phyloP scores from a whole-genome alignment of 441 rosid genomes.

The Viola pubescens region DNA sequence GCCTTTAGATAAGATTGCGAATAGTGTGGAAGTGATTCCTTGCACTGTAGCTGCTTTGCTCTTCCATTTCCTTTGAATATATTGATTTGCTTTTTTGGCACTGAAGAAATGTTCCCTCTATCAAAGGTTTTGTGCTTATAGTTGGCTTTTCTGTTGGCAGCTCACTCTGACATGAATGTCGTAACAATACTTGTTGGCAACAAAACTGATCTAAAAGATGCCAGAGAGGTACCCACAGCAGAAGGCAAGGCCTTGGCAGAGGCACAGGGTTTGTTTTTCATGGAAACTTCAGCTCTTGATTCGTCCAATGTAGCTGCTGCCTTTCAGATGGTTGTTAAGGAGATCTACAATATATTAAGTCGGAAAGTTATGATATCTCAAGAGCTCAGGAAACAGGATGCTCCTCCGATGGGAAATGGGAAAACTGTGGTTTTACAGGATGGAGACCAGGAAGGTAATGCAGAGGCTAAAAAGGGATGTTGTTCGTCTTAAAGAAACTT shows the following conservation, averaged over 20 bases:
- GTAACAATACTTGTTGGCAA: conserved; percentile 90
- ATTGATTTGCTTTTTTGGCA: background rate
- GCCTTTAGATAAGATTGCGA: no score
- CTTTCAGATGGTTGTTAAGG: conserved; percentile 77
- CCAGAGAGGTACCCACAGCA: conserved; percentile 60
- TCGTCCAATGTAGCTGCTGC: conserved; percentile 75
- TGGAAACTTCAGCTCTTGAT: conserved; percentile 94
- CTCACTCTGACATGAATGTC: conserved; percentile 67
- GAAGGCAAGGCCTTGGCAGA: conserved; percentile 84
- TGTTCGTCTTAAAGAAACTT: conserved; percentile 34
- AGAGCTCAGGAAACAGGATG: conserved; percentile 62
- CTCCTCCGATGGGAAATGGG: conserved; percentile 51
- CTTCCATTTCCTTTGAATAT: background rate
- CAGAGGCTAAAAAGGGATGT: conserved; percentile 50
- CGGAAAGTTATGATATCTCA: conserved; percentile 82
- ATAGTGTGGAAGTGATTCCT: background rate
- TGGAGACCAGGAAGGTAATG: conserved; percentile 19
- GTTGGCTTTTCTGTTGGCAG: conserved; percentile 30
- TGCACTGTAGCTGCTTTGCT: background rate
- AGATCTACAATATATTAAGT: conserved; percentile 80
- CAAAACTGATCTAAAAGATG: conserved; percentile 81
- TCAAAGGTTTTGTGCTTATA: conserved; percentile 4
- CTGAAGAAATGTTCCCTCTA: no score
- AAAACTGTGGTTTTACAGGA: conserved; percentile 61
- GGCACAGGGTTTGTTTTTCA: conserved; percentile 76